A percentile compares a stretch with the other conserved stretches of the same genome.
Evolutionary conservation across 352 stramenopile species (phyloP).

Genomic region (Globisporangium sylvaticum): DNA sequence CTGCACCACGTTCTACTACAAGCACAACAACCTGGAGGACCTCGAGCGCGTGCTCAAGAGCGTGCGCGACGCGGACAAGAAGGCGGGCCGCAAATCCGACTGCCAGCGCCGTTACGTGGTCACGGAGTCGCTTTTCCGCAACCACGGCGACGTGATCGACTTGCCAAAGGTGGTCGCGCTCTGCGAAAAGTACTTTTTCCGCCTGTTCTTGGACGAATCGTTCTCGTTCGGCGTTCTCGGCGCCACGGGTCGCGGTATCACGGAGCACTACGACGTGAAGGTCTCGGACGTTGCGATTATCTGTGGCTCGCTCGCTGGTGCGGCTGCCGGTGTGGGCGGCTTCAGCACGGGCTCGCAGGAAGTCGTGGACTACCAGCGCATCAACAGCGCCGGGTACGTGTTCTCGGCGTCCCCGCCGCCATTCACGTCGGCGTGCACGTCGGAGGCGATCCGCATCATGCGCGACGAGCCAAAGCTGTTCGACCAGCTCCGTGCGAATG

Average conservation of each 20-base stretch:
- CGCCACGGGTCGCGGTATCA: conserved; percentile 76
- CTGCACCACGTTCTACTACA: conserved; percentile 94
- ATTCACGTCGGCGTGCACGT: conserved; percentile 91
- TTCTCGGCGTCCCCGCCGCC: conserved; percentile 97
- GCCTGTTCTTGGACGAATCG: conserved; percentile 88
- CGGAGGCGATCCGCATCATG: conserved; percentile 85
- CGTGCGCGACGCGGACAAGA: conserved; percentile 86
- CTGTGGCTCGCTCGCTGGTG: conserved; percentile 92
- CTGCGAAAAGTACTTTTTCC: conserved; percentile 87
- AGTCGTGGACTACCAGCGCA: conserved; percentile 97
- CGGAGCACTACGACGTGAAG: conserved; percentile 76
- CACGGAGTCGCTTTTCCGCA: conserved; percentile 97
- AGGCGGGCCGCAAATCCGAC: conserved; percentile 66
- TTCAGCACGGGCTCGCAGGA: conserved; percentile 96
- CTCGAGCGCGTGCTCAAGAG: conserved; percentile 91
- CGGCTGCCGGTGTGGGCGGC: conserved; percentile 92
- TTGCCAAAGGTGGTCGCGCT: conserved; percentile 92
- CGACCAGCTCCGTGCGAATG: conserved; percentile 57
- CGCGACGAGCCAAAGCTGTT: conserved; percentile 75
- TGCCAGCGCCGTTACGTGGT: conserved; percentile 96
- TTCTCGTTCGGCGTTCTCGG: conserved; percentile 95
- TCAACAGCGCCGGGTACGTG: conserved; percentile 97
- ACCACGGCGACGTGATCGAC: conserved; percentile 93
- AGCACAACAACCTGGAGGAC: conserved; percentile 98
- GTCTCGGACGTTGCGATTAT: conserved; percentile 92